These are phyloP conservation scores for Hymenoscyphus albidus DNA, from an alignment of 2,329 filamentous ascomycete genomes.

Conservation along the genomic window DNA sequence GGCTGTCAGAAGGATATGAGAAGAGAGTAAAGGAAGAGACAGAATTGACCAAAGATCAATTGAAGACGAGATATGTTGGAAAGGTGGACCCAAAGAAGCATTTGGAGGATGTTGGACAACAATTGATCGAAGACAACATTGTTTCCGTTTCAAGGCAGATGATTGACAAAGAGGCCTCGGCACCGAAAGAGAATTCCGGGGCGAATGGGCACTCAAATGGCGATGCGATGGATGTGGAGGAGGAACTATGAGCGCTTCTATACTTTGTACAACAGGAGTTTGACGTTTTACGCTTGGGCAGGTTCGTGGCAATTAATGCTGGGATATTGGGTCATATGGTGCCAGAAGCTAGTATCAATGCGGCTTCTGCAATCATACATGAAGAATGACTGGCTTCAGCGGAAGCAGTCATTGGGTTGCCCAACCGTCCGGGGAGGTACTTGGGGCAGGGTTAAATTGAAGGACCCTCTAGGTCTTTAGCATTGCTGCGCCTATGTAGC, in stretches of 20 bases:
- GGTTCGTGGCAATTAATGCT: constrained; percentile 7
- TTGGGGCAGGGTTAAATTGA: background rate
- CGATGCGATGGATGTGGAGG: constrained; percentile 34
- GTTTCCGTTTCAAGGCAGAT: constrained; percentile 97
- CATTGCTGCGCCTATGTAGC: background rate
- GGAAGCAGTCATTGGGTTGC: background rate
- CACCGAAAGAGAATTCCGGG: constrained; percentile 65
- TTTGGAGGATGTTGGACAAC: constrained; percentile 91
- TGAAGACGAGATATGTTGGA: constrained; percentile 98
- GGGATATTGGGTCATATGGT: background rate
- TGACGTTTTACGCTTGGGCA: constrained; percentile 21
- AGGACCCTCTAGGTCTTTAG: background rate
- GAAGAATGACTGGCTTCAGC: background rate
- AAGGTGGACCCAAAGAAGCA: constrained; percentile 99
- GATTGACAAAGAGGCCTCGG: constrained; percentile 98
- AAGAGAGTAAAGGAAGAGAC: constrained; percentile 99
- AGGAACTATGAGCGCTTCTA: constrained; percentile 42
- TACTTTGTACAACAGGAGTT: constrained; percentile 38
- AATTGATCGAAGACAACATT: constrained; percentile 98
- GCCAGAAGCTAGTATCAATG: background rate
- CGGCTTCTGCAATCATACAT: background rate
- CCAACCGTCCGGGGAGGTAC: background rate
- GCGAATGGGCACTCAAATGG: constrained; percentile 42
- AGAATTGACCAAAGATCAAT: constrained; percentile 91
- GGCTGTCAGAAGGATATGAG: constrained; percentile 91